Evolutionary conservation across 2,329 filamentous ascomycete species (phyloP).

Genomic region (Arthroderma uncinatum): DNA sequence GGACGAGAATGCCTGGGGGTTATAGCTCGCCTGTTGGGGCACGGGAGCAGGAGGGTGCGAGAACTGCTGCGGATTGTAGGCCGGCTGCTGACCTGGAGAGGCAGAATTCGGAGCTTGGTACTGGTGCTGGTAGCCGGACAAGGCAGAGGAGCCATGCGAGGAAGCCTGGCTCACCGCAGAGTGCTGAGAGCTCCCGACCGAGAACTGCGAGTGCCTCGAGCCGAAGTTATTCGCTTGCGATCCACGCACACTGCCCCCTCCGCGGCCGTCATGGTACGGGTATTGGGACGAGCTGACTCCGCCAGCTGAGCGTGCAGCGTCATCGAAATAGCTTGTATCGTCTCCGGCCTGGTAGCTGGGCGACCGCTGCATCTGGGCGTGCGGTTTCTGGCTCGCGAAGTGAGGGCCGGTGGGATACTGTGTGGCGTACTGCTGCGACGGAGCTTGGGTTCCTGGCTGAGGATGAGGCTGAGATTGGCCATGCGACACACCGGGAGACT

Average conservation of each 20-base stretch:
- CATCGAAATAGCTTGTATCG: conserved; percentile 47
- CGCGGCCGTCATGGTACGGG: conserved; percentile 26
- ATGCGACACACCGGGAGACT: conserved; percentile 1
- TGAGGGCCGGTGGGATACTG: conserved; percentile 33
- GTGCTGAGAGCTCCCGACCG: conserved; percentile 25
- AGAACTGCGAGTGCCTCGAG: conserved; percentile 28
- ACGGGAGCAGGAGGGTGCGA: conserved; percentile 37
- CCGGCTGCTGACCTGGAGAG: conserved; percentile 35
- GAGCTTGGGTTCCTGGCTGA: conserved; percentile 21
- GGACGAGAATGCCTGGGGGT: conserved; percentile 52
- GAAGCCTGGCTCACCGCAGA: conserved; percentile 31
- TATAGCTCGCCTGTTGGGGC: conserved; percentile 49
- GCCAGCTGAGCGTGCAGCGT: conserved; percentile 15
- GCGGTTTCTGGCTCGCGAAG: conserved; percentile 30
- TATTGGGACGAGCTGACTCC: conserved; percentile 24
- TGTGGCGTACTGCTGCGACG: conserved; percentile 13
- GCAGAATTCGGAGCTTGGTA: conserved; percentile 33
- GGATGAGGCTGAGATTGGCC: conserved; percentile 17
- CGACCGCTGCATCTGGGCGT: conserved; percentile 41
- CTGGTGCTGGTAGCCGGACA: conserved; percentile 42
- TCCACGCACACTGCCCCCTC: conserved; percentile 25
- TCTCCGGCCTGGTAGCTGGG: conserved; percentile 69
- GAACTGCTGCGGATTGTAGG: conserved; percentile 56
- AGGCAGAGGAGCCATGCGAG: conserved; percentile 30
- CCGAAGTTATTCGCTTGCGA: conserved; percentile 23